Evolutionary conservation across 768 basidiomycete species (phyloP), one percentile per base, ranked within the genome.

Genomic region (Termitomyces sp.): DNA sequence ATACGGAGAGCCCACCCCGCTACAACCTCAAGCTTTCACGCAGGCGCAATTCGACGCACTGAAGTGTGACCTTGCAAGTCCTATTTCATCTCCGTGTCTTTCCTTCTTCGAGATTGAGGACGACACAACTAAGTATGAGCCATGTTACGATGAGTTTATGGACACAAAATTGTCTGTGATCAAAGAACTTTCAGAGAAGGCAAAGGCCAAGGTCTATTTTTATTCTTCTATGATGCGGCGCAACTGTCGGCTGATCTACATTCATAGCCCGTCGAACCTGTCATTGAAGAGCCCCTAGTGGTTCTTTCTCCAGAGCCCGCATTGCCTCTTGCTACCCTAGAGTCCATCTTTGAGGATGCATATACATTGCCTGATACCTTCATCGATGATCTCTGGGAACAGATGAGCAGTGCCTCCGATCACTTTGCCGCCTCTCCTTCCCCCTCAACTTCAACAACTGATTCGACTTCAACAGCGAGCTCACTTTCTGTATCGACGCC

Each of bases 141-240:
- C 53, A 10, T 59, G 54, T 50, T 67, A 60, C 25, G 64, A 66
- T 48, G 68, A 69, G 34, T 64, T 63, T n/a, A 57, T 60, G 60
- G 68, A 66, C 17, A 25, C 42, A n/a, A 65, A 69, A 51, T 38
- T 63, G 34, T 42, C 63, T 45, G 64, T 67, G 12, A 37, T 65
- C 5, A 45, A 60, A 34, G 66, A 67, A 20, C 54, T 66, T 12
- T 32, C 10, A 20, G 42, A 57, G 15, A 61, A 45, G 52, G 38
- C 32, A 0, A 46, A 54, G 48, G 49, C 56, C n/a, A 43, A 56
- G 53, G 66, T 54, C 32, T 49, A 60, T 43, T 25, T 48, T 31
- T 20, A 25, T 29, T 25, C 53, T 15, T 32, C 31, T 34, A 1
- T 56, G 40, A 12, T 20, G 11, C 11, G 7, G 34, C 31, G 12